phyloP scores from a whole-genome alignment of 495 filamentous ascomycete genomes.

The Hypoxylon rickii region DNA sequence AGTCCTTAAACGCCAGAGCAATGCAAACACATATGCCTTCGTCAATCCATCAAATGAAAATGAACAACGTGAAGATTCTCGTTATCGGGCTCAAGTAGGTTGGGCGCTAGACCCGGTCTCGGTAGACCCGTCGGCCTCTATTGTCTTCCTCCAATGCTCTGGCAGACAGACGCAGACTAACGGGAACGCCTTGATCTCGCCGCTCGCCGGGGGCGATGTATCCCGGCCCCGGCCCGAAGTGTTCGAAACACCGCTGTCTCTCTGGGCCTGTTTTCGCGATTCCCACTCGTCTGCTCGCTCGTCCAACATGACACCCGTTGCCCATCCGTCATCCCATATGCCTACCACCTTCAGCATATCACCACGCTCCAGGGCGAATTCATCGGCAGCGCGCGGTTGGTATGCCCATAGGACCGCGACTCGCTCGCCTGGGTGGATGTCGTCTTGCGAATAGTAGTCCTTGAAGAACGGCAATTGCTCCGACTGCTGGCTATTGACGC shows the following conservation, averaged over 20 bases:
- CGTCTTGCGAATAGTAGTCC: conserved; percentile 97
- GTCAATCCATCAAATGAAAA: conserved; percentile 44
- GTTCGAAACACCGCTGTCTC: conserved; percentile 93
- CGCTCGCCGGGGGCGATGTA: conserved; percentile 68
- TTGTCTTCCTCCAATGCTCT: conserved; percentile 96
- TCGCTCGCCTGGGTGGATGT: conserved; percentile 88
- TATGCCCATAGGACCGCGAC: conserved; percentile 97
- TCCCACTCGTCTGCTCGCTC: conserved; percentile 91
- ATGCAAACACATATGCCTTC: conserved; percentile 47
- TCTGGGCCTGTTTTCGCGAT: conserved; percentile 70
- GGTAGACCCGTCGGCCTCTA: conserved; percentile 79
- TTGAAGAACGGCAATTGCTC: conserved; percentile 96
- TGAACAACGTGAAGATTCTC: conserved; percentile 25
- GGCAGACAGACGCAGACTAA: conserved; percentile 97
- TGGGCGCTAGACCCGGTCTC: conserved; percentile 56
- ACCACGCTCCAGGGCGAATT: conserved; percentile 91
- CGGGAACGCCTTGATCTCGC: conserved; percentile 97
- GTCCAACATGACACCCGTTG: conserved; percentile 82
- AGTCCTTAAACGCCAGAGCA: conserved; percentile 37
- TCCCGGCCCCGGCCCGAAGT: conserved; percentile 65
- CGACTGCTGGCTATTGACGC: conserved; percentile 83
- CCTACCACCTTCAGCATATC: conserved; percentile 99
- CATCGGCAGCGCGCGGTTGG: conserved; percentile 88
- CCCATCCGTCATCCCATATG: conserved; percentile 99
- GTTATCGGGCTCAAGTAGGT: conserved; percentile 38